Evolutionary conservation across 345 rosid species (phyloP).

Genomic region (Punica granatum): DNA sequence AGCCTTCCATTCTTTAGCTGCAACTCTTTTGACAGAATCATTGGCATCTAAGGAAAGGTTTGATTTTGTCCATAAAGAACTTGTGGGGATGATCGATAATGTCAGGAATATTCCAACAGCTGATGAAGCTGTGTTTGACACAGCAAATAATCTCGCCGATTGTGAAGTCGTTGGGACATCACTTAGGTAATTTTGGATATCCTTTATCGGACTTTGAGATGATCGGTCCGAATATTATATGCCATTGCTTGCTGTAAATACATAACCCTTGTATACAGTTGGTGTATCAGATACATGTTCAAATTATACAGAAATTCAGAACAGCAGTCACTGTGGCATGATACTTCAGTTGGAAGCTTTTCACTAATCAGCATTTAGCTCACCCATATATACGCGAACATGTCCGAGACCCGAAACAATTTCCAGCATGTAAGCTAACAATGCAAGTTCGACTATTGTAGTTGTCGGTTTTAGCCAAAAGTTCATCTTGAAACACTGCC

Average conservation of each 20-base stretch:
- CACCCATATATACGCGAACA: too few relatives aligned
- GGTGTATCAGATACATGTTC: background rate
- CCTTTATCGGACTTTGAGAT: background rate
- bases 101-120: constrained; percentile 44
- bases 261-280: background rate
- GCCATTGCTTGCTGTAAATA: background rate
- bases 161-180: constrained; percentile 13
- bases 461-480: too few relatives aligned
- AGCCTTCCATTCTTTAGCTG: constrained; percentile 61
- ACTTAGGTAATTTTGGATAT: background rate
- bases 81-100: constrained; percentile 40
- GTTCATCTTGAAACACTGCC: too few relatives aligned
- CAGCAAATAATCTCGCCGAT: constrained; percentile 33
- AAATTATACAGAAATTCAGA: background rate
- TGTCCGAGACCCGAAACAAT: too few relatives aligned
- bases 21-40: constrained; percentile 62
- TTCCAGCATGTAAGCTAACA: too few relatives aligned
- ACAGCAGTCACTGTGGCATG: too few relatives aligned
- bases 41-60: constrained; percentile 57
- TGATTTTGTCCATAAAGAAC: constrained; percentile 51
- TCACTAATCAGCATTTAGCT: too few relatives aligned
- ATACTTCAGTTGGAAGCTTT: too few relatives aligned
- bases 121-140: constrained; percentile 30
- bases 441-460: too few relatives aligned
- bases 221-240: background rate